phyloP scores from a whole-genome alignment of 2,329 filamentous ascomycete species.

The Xylariaceae sp. region DNA sequence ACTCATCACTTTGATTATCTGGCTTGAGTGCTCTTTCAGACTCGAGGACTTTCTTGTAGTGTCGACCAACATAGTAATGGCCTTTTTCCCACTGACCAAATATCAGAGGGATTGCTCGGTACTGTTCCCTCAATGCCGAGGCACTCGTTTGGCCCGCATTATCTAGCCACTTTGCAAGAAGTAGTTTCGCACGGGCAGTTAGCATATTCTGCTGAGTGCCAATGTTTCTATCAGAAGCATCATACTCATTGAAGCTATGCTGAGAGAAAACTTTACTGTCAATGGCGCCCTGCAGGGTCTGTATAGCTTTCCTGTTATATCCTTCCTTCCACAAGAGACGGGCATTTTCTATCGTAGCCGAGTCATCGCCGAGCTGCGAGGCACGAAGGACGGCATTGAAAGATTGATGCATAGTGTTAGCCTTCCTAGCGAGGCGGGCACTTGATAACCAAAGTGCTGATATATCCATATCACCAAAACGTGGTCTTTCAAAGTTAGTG shows the following conservation, averaged over 20 bases:
- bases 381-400: constrained; percentile 95
- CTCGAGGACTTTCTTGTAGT: constrained; percentile 96
- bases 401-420: constrained; percentile 81
- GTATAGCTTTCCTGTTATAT: constrained; percentile 93
- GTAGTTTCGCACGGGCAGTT: constrained; percentile 79
- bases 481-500: constrained; percentile 51
- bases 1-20: constrained; percentile 78
- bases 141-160: constrained; percentile 92
- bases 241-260: constrained; percentile 45
- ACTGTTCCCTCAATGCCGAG: constrained; percentile 78
- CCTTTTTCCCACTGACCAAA: constrained; percentile 88
- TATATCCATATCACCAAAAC: constrained; percentile 75
- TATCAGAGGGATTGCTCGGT: constrained; percentile 79
- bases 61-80: constrained; percentile 94
- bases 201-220: constrained; percentile 64
- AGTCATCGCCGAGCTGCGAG: constrained; percentile 80
- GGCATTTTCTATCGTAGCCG: constrained; percentile 92
- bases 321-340: constrained; percentile 92
- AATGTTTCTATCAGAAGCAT: constrained; percentile 49
- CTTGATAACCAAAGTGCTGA: constrained; percentile 86
- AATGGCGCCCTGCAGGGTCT: constrained; percentile 87
- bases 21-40: constrained; percentile 80
- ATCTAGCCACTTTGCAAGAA: constrained; percentile 97
- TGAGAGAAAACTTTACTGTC: constrained; percentile 76
- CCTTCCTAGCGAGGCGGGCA: constrained; percentile 85